Evolutionary conservation across 2,329 filamentous ascomycete genomes (phyloP), one percentile per base, ranked within the genome.

Genomic region (Madurella fahalii): DNA sequence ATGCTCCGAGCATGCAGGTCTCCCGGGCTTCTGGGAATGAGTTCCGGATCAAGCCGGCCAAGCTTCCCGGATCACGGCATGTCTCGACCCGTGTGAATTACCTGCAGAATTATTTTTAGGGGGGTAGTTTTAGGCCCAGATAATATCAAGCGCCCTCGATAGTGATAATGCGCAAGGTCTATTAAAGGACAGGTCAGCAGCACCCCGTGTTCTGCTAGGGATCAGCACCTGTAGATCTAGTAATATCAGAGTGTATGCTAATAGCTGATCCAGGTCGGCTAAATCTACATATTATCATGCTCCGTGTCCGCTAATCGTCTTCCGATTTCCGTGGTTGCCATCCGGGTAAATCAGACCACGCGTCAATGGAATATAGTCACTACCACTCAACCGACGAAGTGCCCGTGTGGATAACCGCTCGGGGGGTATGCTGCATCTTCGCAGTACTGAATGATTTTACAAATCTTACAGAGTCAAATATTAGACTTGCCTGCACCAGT

Each of bases 251-350:
- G 18, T 41, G 37, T 7, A 37, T 50, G 11, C 46, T 54, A 46
- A 54, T 49, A 42, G 42, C 41, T 45, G 42, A 42, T 20, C 32
- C 16, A 31, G 17, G n/a, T 30, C 30, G 47, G 52, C 47, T 50
- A 54, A 54, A 54, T 54, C 47, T 30, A 16, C 42, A 50, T 41
- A 54, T 54, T 50, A 47, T 25, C 30, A 0, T 40, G 17, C 41
- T 47, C 20, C 52, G 39, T 37, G 42, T 9, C 9, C 17, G 41
- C 47, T 47, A 42, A 54, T 41, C 20, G 16, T 16, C 18, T 41
- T 17, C 17, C 37, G 32, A 41, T 32, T 34, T 17, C 20, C 32
- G 34, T 18, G 12, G 37, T 30, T 45, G 46, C 46, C 46, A 40
- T 49, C 46, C 46, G 52, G 52, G 41, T 54, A 54, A 54, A 45